Conservation (phyloP, 345 rosid genomes). For the Salix udensis region DNA sequence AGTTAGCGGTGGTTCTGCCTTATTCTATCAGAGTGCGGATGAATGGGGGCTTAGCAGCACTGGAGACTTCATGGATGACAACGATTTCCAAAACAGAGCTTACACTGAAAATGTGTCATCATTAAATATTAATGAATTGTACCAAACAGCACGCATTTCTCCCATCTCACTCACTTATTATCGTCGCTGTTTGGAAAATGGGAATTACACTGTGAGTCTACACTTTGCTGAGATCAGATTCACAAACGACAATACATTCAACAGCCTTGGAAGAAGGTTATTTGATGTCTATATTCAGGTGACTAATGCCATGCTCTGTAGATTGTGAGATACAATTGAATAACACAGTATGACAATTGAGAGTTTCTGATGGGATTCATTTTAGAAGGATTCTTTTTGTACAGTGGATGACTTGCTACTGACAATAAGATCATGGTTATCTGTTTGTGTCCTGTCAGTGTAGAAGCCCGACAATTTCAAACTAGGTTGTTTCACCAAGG, state of each 20-base stretch:
- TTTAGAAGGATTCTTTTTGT: neutral
- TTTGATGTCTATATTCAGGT: conserved; percentile 37
- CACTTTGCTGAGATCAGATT: conserved; percentile 34
- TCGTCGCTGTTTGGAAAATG: conserved; percentile 24
- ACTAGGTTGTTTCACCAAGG: neutral
- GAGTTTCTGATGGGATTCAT: neutral
- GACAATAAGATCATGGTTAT: neutral
- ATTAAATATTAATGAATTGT: conserved; percentile 7
- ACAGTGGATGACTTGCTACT: neutral
- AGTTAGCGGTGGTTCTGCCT: conserved; percentile 12
- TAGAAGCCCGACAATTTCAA: neutral
- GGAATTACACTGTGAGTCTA: conserved; percentile 19
- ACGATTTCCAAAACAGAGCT: neutral
- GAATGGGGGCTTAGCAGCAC: conserved; percentile 26
- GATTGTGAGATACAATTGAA: neutral
- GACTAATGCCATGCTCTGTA: neutral
- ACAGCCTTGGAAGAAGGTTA: conserved; percentile 25
- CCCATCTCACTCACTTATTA: conserved; percentile 20
- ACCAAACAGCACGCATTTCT: conserved; percentile 11
- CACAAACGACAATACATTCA: conserved; percentile 10
- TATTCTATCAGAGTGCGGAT: neutral
- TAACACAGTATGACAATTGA: neutral
- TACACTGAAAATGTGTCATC: neutral
- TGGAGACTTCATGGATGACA: conserved; percentile 24
- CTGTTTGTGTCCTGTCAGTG: neutral